A percentile compares a stretch with the other conserved stretches of the same genome.
phyloP scores from a whole-genome alignment of 2,329 filamentous ascomycete species.

The Pyrenochaeta sp. region DNA sequence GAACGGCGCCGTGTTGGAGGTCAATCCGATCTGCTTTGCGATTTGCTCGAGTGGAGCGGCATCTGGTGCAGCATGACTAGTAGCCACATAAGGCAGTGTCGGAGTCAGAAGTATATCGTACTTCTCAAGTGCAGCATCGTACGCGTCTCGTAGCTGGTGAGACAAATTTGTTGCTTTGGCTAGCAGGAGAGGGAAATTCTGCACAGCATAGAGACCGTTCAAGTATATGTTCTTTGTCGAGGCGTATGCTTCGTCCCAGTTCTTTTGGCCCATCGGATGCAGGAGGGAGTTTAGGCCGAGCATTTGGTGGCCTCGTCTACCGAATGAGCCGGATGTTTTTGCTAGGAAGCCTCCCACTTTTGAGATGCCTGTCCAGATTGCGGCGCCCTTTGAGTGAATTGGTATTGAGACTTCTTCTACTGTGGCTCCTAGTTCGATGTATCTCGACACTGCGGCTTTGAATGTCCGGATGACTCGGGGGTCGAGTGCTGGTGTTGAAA shows the following conservation, averaged over 20 bases:
- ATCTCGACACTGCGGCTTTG: slow-evolving; percentile 51
- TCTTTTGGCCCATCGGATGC: slow-evolving; percentile 57
- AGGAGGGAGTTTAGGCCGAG: slow-evolving; percentile 61
- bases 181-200: slow-evolving; percentile 57
- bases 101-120: slow-evolving; percentile 61
- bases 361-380: slow-evolving; percentile 59
- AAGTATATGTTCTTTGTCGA: slow-evolving; percentile 64
- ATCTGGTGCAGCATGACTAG: slow-evolving; percentile 52
- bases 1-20: slow-evolving; percentile 65
- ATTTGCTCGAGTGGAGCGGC: slow-evolving; percentile 57
- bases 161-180: slow-evolving; percentile 61
- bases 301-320: slow-evolving; percentile 60
- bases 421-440: slow-evolving; percentile 58
- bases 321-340: slow-evolving; percentile 51
- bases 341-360: slow-evolving; percentile 55
- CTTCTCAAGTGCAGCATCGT: slow-evolving; percentile 52
- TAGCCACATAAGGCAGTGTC: slow-evolving; percentile 59
- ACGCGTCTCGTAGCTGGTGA: slow-evolving; percentile 58
- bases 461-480: slow-evolving; percentile 54
- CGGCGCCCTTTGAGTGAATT: slow-evolving; percentile 56
- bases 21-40: slow-evolving; percentile 62
- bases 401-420: slow-evolving; percentile 63
- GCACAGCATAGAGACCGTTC: slow-evolving; percentile 59
- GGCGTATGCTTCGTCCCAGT: slow-evolving; percentile 62
- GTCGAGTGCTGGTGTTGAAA: slow-evolving; percentile 45